These are phyloP conservation scores for Exserohilum rostratum DNA, from an alignment of 2,329 filamentous ascomycete genomes.

Conservation along the genomic window DNA sequence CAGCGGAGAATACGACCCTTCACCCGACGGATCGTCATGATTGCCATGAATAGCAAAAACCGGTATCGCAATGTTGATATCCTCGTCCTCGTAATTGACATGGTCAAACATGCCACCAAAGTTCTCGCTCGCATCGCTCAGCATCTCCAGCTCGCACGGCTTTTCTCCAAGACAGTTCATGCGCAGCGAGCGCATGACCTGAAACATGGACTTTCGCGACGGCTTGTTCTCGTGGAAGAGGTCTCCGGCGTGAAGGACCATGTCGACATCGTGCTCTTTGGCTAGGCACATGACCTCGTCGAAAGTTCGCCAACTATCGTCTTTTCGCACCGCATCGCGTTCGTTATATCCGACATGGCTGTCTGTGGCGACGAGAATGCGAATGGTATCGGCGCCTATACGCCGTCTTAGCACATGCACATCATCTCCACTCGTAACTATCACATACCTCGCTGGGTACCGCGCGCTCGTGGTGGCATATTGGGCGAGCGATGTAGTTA, in stretches of 20 bases:
- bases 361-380: slow-evolving; percentile 91
- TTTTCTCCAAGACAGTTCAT: slow-evolving; percentile 95
- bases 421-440: neutral
- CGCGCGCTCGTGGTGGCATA: slow-evolving; percentile 38
- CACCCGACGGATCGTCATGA: slow-evolving; percentile 96
- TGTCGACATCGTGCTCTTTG: slow-evolving; percentile 88
- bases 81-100: slow-evolving; percentile 96
- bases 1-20: slow-evolving; percentile 87
- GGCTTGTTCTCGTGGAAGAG: slow-evolving; percentile 99
- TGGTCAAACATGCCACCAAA: slow-evolving; percentile 88
- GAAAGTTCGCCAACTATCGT: slow-evolving; percentile 96
- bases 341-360: slow-evolving; percentile 98
- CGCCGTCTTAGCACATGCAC: slow-evolving; percentile 13
- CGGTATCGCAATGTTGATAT: slow-evolving; percentile 96
- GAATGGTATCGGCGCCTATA: slow-evolving; percentile 78
- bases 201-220: slow-evolving; percentile 92
- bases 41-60: slow-evolving; percentile 99
- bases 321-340: slow-evolving; percentile 88
- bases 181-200: slow-evolving; percentile 93
- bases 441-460: slow-evolving; percentile 36
- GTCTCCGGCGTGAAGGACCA: slow-evolving; percentile 93
- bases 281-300: slow-evolving; percentile 93
- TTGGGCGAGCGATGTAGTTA: neutral
- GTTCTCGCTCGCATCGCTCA: slow-evolving; percentile 89
- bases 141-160: slow-evolving; percentile 90